Conservation (phyloP, 202 grass and related monocot species). For the Cymbopogon flexuosus region DNA sequence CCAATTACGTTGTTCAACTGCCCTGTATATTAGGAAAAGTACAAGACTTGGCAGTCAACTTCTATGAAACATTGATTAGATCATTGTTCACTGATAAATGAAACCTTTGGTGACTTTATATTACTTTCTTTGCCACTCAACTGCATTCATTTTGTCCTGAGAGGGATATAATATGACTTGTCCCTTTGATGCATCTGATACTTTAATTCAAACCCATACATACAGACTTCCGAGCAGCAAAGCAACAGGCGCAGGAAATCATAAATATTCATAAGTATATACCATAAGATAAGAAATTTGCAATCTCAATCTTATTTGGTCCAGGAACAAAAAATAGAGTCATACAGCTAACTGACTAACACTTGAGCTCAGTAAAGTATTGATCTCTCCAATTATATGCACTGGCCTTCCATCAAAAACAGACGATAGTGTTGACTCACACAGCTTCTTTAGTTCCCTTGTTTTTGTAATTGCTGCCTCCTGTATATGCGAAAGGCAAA, state of each 20-base stretch:
- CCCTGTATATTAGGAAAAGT: neutral
- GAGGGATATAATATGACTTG: neutral
- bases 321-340: conserved; percentile 10
- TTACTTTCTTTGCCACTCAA: neutral
- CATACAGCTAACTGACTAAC: conserved; percentile 51
- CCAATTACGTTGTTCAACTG: neutral
- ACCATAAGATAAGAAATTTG: conserved; percentile 22
- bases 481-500: conserved; percentile 30
- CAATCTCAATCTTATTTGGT: conserved; percentile 12
- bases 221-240: neutral
- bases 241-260: neutral
- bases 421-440: conserved; percentile 64
- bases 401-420: conserved; percentile 85
- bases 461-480: conserved; percentile 75
- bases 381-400: conserved; percentile 91
- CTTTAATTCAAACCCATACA: conserved; percentile 12
- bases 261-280: conserved; percentile 21
- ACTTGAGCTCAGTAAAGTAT: conserved; percentile 55
- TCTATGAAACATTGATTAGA: neutral
- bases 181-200: neutral
- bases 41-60: neutral
- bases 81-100: neutral
- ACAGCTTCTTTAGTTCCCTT: conserved; percentile 78
- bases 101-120: neutral
- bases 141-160: neutral